Evolutionary conservation across 1,284 basidiomycete genomes (phyloP).

Genomic region (Austroboletus olivaceoglutinosus): DNA sequence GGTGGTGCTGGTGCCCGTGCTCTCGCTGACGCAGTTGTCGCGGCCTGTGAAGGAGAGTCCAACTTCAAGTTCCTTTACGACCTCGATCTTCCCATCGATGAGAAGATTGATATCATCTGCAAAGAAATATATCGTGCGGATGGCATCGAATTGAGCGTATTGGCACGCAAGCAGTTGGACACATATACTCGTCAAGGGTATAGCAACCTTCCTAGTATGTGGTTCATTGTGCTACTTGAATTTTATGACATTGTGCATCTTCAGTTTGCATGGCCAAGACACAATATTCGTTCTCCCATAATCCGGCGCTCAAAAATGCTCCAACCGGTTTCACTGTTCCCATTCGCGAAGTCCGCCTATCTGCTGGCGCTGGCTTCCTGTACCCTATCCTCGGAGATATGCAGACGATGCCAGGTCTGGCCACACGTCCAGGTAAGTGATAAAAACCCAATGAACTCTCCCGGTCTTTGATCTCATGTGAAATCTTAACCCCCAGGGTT

Average conservation of each 20-base stretch:
- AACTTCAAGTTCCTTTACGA: slow-evolving; percentile 91
- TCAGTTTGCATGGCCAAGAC: slow-evolving; percentile 98
- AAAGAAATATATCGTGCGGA: slow-evolving; percentile 91
- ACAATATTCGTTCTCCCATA: slow-evolving; percentile 93
- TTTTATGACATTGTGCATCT: slow-evolving; percentile 2
- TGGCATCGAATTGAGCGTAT: slow-evolving; percentile 81
- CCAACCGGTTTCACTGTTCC: slow-evolving; percentile 92
- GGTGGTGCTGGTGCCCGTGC: slow-evolving; percentile 87
- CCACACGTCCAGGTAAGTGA: slow-evolving; percentile 79
- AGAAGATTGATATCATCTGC: slow-evolving; percentile 86
- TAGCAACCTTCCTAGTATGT: slow-evolving; percentile 73
- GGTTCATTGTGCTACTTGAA: neutral
- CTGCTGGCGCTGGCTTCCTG: slow-evolving; percentile 94
- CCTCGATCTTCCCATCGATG: slow-evolving; percentile 76
- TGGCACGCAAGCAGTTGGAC: slow-evolving; percentile 85
- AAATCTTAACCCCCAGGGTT: slow-evolving; percentile 47
- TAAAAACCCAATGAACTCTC: neutral
- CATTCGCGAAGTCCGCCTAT: slow-evolving; percentile 85
- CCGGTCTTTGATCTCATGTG: slow-evolving; percentile 16
- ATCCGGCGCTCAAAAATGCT: slow-evolving; percentile 88
- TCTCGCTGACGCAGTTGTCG: slow-evolving; percentile 85
- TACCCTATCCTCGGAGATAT: slow-evolving; percentile 94
- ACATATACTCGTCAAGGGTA: slow-evolving; percentile 93
- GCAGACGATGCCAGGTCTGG: slow-evolving; percentile 97
- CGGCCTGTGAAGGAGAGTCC: slow-evolving; percentile 80